These are phyloP conservation scores for Metschnikowia lachancei DNA, from an alignment of 805 yeast genomes.

Conservation along the genomic window DNA sequence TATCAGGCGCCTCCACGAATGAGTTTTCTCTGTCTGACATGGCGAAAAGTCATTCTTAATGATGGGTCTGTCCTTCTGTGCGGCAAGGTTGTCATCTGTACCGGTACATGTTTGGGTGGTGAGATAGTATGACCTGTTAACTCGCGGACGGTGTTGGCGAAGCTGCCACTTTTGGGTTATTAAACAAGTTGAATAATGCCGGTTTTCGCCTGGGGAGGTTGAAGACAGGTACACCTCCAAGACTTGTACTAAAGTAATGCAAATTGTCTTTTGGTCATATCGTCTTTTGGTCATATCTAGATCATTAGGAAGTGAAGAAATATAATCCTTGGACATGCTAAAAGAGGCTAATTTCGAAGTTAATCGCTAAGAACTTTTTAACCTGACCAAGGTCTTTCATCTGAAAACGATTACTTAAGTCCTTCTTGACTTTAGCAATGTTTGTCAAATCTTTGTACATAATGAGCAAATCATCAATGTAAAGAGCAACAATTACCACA, in stretches of 20 bases:
- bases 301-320: no score
- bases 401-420: no score
- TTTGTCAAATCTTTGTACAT: no score
- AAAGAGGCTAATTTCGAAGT: no score
- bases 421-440: no score
- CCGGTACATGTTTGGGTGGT: constrained; percentile 93
- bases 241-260: constrained; percentile 66
- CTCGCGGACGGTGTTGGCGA: constrained; percentile 97
- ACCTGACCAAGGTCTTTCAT: no score
- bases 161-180: constrained; percentile 83
- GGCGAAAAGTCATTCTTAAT: constrained; percentile 51
- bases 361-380: no score
- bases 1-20: constrained; percentile 47
- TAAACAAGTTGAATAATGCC: constrained; percentile 68
- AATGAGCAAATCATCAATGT: no score
- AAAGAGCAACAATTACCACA: no score
- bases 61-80: constrained; percentile 63
- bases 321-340: no score
- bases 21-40: constrained; percentile 11
- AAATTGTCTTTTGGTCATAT: no score
- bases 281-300: no score
- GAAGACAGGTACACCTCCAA: constrained; percentile 97
- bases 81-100: constrained; percentile 76
- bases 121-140: constrained; percentile 79
- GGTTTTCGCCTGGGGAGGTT: constrained; percentile 86